These are phyloP conservation scores for Xylaria sp. DNA, from an alignment of 2,329 filamentous ascomycete genomes.

Conservation along the genomic window DNA sequence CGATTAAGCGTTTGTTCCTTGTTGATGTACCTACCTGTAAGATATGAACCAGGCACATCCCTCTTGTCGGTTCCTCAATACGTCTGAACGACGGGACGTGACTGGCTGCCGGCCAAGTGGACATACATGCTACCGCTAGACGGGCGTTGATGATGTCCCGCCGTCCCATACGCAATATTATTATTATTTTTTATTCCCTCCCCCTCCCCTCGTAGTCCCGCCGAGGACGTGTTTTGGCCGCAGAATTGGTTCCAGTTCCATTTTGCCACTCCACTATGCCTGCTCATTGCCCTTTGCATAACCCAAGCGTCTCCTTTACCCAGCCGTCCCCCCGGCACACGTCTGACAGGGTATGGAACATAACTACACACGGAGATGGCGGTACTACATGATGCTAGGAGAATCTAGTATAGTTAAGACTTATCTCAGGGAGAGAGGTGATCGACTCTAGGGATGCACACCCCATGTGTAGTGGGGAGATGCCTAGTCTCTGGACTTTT, in stretches of 20 bases:
- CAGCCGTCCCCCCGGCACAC: constrained; percentile 46
- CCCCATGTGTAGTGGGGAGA: constrained; percentile 67
- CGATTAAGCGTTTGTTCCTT: constrained; percentile 44
- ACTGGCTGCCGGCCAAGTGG: constrained; percentile 45
- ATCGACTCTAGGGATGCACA: constrained; percentile 59
- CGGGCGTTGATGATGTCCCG: constrained; percentile 39
- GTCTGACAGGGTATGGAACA: constrained; percentile 47
- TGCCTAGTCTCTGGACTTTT: constrained; percentile 70
- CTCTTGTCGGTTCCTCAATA: constrained; percentile 45
- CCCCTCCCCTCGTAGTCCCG: constrained; percentile 42
- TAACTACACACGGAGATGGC: constrained; percentile 44
- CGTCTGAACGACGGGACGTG: constrained; percentile 38
- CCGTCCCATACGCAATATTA: constrained; percentile 30
- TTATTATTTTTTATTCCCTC: constrained; percentile 38
- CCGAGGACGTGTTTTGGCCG: constrained; percentile 54
- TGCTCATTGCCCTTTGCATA: constrained; percentile 51
- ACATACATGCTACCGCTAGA: constrained; percentile 38
- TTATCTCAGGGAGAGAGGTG: constrained; percentile 57
- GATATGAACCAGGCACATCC: constrained; percentile 52
- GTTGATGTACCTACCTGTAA: constrained; percentile 42
- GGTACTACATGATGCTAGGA: constrained; percentile 46
- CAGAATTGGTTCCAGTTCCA: constrained; percentile 52
- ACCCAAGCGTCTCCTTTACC: constrained; percentile 49
- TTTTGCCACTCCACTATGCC: constrained; percentile 59
- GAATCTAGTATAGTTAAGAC: constrained; percentile 49